Evolutionary conservation across 129 eudicot species (phyloP), one percentile per base, ranked within the genome.

Genomic region (Chrysanthemum makinoi): DNA sequence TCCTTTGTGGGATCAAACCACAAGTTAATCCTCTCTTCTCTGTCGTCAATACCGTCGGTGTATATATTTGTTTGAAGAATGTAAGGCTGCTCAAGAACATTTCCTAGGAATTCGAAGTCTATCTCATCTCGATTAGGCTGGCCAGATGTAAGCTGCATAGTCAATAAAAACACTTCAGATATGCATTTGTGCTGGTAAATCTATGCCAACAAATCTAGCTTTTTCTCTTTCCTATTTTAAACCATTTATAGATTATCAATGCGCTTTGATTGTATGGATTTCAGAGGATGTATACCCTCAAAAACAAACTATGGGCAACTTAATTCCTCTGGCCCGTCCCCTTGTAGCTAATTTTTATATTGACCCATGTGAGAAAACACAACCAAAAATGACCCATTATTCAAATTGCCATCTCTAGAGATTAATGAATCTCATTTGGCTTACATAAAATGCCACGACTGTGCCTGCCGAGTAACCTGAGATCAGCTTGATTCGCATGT

Each of bases 1-100:
- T 88, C 96, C 75, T 83, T 67, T n/a, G 96, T 88, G 72, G 98
- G 98, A 72, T 91, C 98, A 73, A 91, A 91, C 98, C 98, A 91
- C 70, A 88, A 46, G 64, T 70, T 67, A 56, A 88, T 72, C 65
- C 94, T 79, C 70, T 88, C 82, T 72, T 89, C 98, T 70, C 91
- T 86, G 65, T 86, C 63, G 60, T 83, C 96, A 59, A 81, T 75
- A 20, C 98, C 98, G 72, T 89, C 88, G 4, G 81, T 80, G 58
- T 26, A 91, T 10, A 91, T 76, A 73, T 91, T 91, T 66, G 98
- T 91, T 75, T 91, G 96, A 35, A 92, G 79, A 74, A 72, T 86
- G 72, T 84, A 83, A 52, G 96, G 95, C 51, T 92, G 72, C 11
- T 84, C 95, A 6, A 74, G 10, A 0, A 86, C 81, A 79, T 83